Percentiles rank a stretch among this genome's conserved stretches.
Evolutionary conservation across 2,329 filamentous ascomycete genomes (phyloP).

Genomic region (Chrysosporium keratinophilum): DNA sequence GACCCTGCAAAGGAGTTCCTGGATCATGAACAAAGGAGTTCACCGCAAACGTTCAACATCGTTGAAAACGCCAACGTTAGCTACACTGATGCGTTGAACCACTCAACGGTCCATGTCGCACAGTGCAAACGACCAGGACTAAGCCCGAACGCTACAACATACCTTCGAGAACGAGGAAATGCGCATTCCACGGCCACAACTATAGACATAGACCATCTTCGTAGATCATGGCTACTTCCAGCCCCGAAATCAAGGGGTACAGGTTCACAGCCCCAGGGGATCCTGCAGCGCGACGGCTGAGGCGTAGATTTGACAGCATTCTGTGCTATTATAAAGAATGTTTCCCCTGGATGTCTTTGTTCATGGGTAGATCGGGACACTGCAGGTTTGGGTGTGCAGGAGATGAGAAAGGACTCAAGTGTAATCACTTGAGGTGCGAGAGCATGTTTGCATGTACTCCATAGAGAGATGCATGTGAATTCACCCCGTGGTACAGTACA

Average conservation of each 20-base stretch:
- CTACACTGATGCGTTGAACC: neutral
- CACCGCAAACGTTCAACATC: neutral
- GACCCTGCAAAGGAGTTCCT: neutral
- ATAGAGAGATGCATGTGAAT: too few species aligned
- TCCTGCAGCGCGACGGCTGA: too few species aligned
- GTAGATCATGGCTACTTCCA: constrained; percentile 1
- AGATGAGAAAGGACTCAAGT: neutral
- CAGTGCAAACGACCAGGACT: neutral
- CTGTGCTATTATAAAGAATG: too few species aligned
- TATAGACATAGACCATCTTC: too few species aligned
- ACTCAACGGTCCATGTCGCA: neutral
- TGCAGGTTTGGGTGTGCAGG: too few species aligned
- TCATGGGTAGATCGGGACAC: too few species aligned
- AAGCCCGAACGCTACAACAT: neutral
- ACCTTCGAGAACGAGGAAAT: neutral
- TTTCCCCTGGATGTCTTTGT: too few species aligned
- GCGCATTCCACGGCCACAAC: neutral
- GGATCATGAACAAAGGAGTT: neutral
- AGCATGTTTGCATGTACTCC: too few species aligned
- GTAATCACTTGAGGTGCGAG: neutral
- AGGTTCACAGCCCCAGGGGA: neutral
- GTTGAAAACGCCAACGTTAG: neutral
- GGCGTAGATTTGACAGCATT: too few species aligned
- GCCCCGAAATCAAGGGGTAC: neutral
- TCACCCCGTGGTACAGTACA: too few species aligned